Conservation (phyloP, 192 early-diverging fungal species). For the Pilobolus umbonatus region DNA sequence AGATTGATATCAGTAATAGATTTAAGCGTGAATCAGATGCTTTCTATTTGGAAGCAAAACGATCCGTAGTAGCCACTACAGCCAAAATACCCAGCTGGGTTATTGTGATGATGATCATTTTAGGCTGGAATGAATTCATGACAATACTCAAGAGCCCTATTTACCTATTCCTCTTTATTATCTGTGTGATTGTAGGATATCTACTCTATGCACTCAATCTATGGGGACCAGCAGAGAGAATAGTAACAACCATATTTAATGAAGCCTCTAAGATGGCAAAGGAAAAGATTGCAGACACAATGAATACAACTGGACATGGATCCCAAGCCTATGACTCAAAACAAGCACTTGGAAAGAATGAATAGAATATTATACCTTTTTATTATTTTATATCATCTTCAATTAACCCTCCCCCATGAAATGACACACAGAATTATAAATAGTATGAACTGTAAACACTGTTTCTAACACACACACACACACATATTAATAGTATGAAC, state of each 20-base stretch:
- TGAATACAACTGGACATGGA: not conserved
- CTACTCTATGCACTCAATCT: conserved; percentile 63
- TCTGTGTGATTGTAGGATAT: conserved; percentile 55
- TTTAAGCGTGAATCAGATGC: conserved; percentile 90
- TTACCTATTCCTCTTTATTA: conserved; percentile 63
- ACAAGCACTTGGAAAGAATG: too few species aligned
- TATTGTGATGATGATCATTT: conserved; percentile 63
- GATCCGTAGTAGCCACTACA: conserved; percentile 84
- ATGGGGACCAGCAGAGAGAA: conserved; percentile 58
- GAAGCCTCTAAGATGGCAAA: conserved; percentile 38
- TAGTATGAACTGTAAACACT: too few species aligned
- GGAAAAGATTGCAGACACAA: conserved; percentile 26
- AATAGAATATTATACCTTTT: too few species aligned
- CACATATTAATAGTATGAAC: too few species aligned
- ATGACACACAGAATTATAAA: too few species aligned
- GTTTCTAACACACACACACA: too few species aligned
- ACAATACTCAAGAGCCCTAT: conserved; percentile 79
- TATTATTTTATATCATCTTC: too few species aligned
- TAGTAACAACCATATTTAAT: conserved; percentile 31
- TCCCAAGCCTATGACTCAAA: not conserved
- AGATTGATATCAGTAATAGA: conserved; percentile 67
- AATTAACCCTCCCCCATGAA: too few species aligned
- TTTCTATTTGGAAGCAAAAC: conserved; percentile 93
- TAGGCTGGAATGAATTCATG: conserved; percentile 98
- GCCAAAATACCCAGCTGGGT: conserved; percentile 87